Evolutionary conservation across 202 grass and related monocot genomes (phyloP).

Genomic region (Setaria italica): DNA sequence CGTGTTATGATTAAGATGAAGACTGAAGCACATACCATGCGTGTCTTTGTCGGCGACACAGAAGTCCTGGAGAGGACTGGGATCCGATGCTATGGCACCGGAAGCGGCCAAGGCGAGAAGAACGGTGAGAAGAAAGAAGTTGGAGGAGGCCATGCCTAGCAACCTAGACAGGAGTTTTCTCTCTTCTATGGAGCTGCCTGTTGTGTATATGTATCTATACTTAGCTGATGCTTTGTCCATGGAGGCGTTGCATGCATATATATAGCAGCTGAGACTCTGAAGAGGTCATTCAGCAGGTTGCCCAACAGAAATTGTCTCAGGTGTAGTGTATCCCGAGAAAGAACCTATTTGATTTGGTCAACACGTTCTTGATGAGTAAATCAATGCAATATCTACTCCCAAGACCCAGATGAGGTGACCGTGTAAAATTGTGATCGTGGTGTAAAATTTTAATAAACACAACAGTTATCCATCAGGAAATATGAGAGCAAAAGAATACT

Average conservation of each 20-base stretch:
- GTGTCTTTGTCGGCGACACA: constrained; percentile 37
- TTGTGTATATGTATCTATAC: not conserved
- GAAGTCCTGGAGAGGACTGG: constrained; percentile 38
- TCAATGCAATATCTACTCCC: no score
- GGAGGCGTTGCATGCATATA: not conserved
- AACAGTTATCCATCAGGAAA: no score
- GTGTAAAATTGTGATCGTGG: no score
- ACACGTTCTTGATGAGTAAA: no score
- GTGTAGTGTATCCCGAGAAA: no score
- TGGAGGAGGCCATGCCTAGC: not conserved
- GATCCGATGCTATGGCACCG: constrained; percentile 20
- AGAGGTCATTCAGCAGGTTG: not conserved
- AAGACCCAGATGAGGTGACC: no score
- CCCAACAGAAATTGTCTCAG: not conserved
- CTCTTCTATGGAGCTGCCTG: not conserved
- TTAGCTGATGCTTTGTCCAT: not conserved
- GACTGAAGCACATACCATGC: constrained; percentile 6
- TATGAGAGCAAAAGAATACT: no score
- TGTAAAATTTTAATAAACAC: no score
- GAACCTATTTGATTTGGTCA: no score
- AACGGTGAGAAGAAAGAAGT: not conserved
- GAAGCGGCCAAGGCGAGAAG: not conserved
- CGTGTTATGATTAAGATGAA: not conserved
- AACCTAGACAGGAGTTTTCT: no score
- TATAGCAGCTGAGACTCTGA: not conserved